Base-by-base conservation (phyloP, 163 green algal genomes). In the Volvox carteri region DNA sequence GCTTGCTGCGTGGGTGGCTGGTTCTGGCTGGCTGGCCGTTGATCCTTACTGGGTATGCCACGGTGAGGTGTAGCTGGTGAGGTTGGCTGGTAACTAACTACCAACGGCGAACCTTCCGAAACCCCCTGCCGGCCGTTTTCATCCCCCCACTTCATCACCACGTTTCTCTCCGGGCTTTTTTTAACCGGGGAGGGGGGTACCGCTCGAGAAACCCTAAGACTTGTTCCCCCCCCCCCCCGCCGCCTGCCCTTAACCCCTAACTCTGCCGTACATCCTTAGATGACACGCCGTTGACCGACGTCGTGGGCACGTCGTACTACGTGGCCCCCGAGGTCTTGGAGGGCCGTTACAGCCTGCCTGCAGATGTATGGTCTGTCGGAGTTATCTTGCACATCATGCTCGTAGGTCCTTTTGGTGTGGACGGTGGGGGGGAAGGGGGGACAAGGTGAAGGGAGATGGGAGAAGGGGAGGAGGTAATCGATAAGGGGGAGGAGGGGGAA, bases 371-470 rank as follows among this genome's bases (percentile, higher is more conserved):
- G 97, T 95, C 85, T 58, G 96, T 92, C 68, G 97, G 97, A 7
- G 96, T 99, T 14, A 99, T 99, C 84, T 92, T 99, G 65, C 99
- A 99, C 95, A 98, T 99, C 87, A 92, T 99, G 86, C 92, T 99
- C 35, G 95, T 87, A 30, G 95, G 97, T 87, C 89, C 99, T 80
- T 92, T 99, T 33, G 95, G 84, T 33, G 96, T n/a, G n/a, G n/a
- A n/a, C n/a, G n/a, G n/a, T n/a, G n/a, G n/a, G n/a, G n/a, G n/a
- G n/a, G n/a, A n/a, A n/a, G n/a, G n/a, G n/a, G n/a, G n/a, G n/a
- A n/a, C n/a, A n/a, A n/a, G n/a, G n/a, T n/a, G n/a, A n/a, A n/a
- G n/a, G n/a, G n/a, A n/a, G n/a, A n/a, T n/a, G n/a, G n/a, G n/a
- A n/a, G n/a, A n/a, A n/a, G n/a, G n/a, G n/a, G n/a, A n/a, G n/a